Conservation (phyloP, 228 moss, liverwort and hornwort species). For the Sphagnum magellanicum region DNA sequence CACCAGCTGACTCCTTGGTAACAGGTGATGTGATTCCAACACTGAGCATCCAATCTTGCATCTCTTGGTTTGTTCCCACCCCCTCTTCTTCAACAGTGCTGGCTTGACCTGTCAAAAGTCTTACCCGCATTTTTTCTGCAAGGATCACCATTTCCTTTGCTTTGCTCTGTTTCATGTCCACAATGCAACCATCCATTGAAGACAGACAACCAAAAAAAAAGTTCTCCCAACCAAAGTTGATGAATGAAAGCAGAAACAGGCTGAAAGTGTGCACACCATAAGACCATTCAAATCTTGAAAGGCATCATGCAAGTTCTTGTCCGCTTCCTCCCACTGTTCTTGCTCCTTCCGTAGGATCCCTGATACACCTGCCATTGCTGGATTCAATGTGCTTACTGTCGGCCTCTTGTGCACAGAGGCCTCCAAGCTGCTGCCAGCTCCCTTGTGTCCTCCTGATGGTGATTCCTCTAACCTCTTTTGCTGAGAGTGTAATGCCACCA, state of each 20-base stretch:
- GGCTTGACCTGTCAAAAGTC: constrained; percentile 63
- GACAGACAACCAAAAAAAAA: neutral
- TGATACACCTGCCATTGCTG: constrained; percentile 95
- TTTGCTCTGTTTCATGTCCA: constrained; percentile 42
- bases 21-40: constrained; percentile 95
- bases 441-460: constrained; percentile 8
- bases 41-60: constrained; percentile 99
- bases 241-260: neutral
- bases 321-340: constrained; percentile 79
- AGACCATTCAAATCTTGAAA: constrained; percentile 91
- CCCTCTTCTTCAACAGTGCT: constrained; percentile 67
- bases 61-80: constrained; percentile 92
- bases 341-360: constrained; percentile 96
- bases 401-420: constrained; percentile 17
- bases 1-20: constrained; percentile 97
- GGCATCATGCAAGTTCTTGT: constrained; percentile 92
- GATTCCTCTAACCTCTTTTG: constrained; percentile 15
- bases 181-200: neutral
- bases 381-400: constrained; percentile 61
- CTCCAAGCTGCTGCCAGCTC: constrained; percentile 39
- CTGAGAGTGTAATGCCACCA: constrained; percentile 23
- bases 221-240: neutral
- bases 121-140: constrained; percentile 89
- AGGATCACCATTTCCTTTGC: constrained; percentile 96
- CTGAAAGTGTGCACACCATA: constrained; percentile 45